These are phyloP conservation scores for Ascochyta clinopodiicola DNA, from an alignment of 2,329 filamentous ascomycete species.

Conservation along the genomic window DNA sequence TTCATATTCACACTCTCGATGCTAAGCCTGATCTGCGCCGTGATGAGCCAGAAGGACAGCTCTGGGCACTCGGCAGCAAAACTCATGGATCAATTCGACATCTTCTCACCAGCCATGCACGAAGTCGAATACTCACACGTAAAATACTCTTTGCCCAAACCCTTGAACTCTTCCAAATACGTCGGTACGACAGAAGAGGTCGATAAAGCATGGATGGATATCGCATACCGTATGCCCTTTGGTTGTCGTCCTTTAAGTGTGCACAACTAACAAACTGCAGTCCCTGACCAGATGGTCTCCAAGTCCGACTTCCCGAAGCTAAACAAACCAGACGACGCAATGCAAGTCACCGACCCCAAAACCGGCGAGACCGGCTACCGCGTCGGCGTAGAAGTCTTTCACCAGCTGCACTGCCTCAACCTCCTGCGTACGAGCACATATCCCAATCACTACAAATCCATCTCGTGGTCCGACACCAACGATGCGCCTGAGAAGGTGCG, in stretches of 20 bases:
- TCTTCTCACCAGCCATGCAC: slow-evolving; percentile 42
- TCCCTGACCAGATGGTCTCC: slow-evolving; percentile 68
- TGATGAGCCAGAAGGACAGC: slow-evolving; percentile 39
- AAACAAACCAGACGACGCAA: slow-evolving; percentile 58
- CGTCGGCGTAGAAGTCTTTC: slow-evolving; percentile 66
- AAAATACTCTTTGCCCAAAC: slow-evolving; percentile 38
- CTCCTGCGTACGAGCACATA: slow-evolving; percentile 44
- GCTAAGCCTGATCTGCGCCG: slow-evolving; percentile 39
- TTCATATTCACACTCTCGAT: slow-evolving; percentile 43
- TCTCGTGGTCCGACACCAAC: slow-evolving; percentile 36
- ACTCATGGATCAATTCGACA: slow-evolving; percentile 41
- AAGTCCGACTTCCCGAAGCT: slow-evolving; percentile 61
- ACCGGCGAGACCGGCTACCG: slow-evolving; percentile 66
- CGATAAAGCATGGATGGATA: slow-evolving; percentile 64
- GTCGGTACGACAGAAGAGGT: slow-evolving; percentile 64
- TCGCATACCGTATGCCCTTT: slow-evolving; percentile 53
- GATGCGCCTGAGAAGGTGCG: slow-evolving; percentile 39
- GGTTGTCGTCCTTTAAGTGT: no score
- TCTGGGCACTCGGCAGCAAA: slow-evolving; percentile 34
- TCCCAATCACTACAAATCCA: slow-evolving; percentile 39
- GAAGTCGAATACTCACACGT: slow-evolving; percentile 35
- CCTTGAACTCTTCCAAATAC: slow-evolving; percentile 50
- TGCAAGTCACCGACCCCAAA: slow-evolving; percentile 63
- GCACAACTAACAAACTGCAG: slow-evolving; percentile 45
- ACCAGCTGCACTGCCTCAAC: slow-evolving; percentile 53